Evolutionary conservation across 148 eudicot species (phyloP), one percentile per base, ranked within the genome.

Genomic region (Vaccinium macrocarpon): DNA sequence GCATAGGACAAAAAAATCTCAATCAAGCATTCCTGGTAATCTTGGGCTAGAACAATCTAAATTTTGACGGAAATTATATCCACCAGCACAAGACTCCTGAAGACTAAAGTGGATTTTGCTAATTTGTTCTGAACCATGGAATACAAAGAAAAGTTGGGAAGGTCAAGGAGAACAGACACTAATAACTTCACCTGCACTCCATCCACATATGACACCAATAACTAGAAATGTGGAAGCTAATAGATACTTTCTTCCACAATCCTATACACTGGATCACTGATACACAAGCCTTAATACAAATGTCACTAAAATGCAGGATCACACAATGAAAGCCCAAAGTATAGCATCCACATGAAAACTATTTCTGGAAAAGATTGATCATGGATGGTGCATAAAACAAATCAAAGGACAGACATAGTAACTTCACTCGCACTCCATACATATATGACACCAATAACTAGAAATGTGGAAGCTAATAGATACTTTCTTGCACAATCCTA

Each of bases 191-290:
- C 23, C 46, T 25, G 8, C 14, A 19, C 25, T 32, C 50, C 66
- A 79, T 68, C 4, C 14, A 27, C 27, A 68, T 74, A 74, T 18
- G 78, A 27, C 49, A 42, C 29, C 51, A 21, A 19, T 74, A 46
- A 64, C 75, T 64, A 64, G 75, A 50, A 49, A 81, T 46, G 16
- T 81, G 82, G 66, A 80, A 32, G 71, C 29, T 81, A 38, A 12
- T 14, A 81, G 35, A 81, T 81, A 62, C 51, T 61, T 81, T 42
- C 56, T 38, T 62, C 23, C 66, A 79, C 2, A 53, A 29, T 3
- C 27, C 25, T 27, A 10, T 6, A 11, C 25, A 42, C 13, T 21
- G 15, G 25, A 48, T 49, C 12, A 52, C 35, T 50, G 8, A 23
- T 25, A 52, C 2, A 1, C 25, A 19, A 19, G n/a, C 16, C 19